Base-by-base conservation (phyloP, 208 protist genomes). In the Trypanosoma scelopori region DNA sequence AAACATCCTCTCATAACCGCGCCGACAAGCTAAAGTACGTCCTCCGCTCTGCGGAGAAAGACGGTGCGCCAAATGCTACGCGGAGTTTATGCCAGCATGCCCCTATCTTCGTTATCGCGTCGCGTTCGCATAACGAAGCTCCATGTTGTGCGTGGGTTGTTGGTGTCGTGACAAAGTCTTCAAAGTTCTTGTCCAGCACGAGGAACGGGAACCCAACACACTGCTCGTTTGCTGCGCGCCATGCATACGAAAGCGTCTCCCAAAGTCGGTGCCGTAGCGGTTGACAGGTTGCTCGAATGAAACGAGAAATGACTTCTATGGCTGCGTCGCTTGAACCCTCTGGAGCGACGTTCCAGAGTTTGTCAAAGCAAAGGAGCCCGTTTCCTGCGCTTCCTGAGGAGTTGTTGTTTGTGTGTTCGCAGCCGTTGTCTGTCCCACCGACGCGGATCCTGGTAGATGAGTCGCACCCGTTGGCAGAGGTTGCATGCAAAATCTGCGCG, bases 191-290 rank as follows among this genome's bases (percentile, higher is more conserved):
- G 45, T 91, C 78, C 11, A 91, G 55, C 74, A 87, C 75, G 50
- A 91, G 79, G 69, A 81, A 91, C 11, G 85, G 85, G 60, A 91
- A 91, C 16, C 72, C 85, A 12, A 75, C 60, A 43, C 78, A 74
- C 71, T 91, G 85, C 57, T 83, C 76, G 51, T 88, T 81, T 25
- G 69, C 59, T 20, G 78, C 64, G 3, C 71, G 46, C 85, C 85
- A 91, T 32, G 74, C 68, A 25, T 74, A 52, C 30, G 81, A 70
- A 62, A 91, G 62, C 11, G 87, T 55, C 1, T 81, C 28, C 0
- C 52, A 70, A 42, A 91, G 52, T 5, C 22, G 16, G 20, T 25
- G 55, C n/a, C 60, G 42, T n/a, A 52, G 15, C 27, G 60, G 53
- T 25, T 15, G 7, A 39, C 51, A 74, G 18, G 16, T 65, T 7